Evolutionary conservation across 2,329 filamentous ascomycete species (phyloP).

Genomic region (Raffaelea ambrosiae): DNA sequence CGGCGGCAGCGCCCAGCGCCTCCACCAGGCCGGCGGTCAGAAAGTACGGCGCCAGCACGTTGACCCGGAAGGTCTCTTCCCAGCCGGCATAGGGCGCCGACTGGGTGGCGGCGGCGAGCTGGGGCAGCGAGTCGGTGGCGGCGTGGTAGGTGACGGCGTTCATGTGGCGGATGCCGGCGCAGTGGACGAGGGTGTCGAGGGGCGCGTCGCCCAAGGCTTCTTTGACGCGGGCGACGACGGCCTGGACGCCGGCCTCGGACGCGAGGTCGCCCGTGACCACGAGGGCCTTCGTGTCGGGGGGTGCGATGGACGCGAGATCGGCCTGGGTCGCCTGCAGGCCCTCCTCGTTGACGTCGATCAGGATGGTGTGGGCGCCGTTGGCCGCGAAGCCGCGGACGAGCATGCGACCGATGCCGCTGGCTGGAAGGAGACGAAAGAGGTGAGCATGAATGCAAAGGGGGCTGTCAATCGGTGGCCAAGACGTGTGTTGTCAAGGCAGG

Average conservation of each 20-base stretch:
- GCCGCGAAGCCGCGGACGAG: constrained; percentile 11
- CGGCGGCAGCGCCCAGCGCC: constrained; percentile 12
- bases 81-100: constrained; percentile 8
- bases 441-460: neutral
- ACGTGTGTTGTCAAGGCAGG: neutral
- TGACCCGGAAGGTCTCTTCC: constrained; percentile 12
- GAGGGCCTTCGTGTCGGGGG: too few relatives aligned
- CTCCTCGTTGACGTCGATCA: constrained; percentile 12
- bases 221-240: neutral
- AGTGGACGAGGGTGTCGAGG: constrained; percentile 3
- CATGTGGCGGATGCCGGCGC: constrained; percentile 3
- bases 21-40: constrained; percentile 13
- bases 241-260: constrained; percentile 8
- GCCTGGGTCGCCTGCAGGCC: constrained; percentile 3
- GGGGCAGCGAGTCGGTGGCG: constrained; percentile 1
- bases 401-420: constrained; percentile 14
- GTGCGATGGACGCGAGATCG: neutral
- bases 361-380: constrained; percentile 13
- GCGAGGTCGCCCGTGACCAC: constrained; percentile 8
- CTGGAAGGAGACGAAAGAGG: too few relatives aligned
- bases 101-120: constrained; percentile 27
- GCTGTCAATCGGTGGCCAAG: neutral
- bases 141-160: constrained; percentile 5
- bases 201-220: neutral
- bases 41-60: constrained; percentile 14